A percentile compares a stretch with the other conserved stretches of the same genome.
Conservation (phyloP, 805 yeast species). For the Saccharomycopsis fermentans region DNA sequence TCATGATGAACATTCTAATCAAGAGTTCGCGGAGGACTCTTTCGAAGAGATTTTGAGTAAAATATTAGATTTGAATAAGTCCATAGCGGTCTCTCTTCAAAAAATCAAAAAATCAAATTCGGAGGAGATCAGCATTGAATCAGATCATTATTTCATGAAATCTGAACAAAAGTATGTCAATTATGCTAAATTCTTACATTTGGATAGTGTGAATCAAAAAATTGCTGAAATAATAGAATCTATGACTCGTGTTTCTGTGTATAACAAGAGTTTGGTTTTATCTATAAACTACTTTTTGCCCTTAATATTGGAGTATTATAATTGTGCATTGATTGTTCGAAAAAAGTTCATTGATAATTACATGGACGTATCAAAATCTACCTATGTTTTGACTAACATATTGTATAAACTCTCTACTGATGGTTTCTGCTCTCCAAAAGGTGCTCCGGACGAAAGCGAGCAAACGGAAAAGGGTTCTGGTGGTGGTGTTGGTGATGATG, state of each 20-base stretch:
- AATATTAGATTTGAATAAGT: conserved; percentile 34
- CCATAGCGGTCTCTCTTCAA: conserved; percentile 62
- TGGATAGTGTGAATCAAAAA: conserved; percentile 28
- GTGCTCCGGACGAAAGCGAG: conserved; percentile 48
- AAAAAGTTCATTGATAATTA: conserved; percentile 40
- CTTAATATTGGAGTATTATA: conserved; percentile 47
- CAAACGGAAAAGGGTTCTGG: conserved; percentile 37
- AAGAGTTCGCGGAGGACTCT: conserved; percentile 34
- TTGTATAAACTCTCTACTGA: conserved; percentile 55
- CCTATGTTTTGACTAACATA: conserved; percentile 45
- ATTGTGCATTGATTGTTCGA: conserved; percentile 22
- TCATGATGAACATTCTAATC: conserved; percentile 13
- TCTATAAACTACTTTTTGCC: conserved; percentile 42
- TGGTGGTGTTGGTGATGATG: conserved; percentile 78
- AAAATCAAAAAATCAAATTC: conserved; percentile 34
- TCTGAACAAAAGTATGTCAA: conserved; percentile 37
- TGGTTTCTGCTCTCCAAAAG: conserved; percentile 92
- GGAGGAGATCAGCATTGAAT: conserved; percentile 32
- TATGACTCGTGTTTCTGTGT: background rate
- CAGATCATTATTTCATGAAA: conserved; percentile 58
- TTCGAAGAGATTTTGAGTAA: background rate
- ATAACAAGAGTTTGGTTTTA: background rate
- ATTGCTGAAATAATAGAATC: conserved; percentile 23
- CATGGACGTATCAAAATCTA: conserved; percentile 45
- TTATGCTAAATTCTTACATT: conserved; percentile 35